These are phyloP conservation scores for Dothidotthia symphoricarpi DNA, from an alignment of 2,329 filamentous ascomycete genomes.

Conservation along the genomic window DNA sequence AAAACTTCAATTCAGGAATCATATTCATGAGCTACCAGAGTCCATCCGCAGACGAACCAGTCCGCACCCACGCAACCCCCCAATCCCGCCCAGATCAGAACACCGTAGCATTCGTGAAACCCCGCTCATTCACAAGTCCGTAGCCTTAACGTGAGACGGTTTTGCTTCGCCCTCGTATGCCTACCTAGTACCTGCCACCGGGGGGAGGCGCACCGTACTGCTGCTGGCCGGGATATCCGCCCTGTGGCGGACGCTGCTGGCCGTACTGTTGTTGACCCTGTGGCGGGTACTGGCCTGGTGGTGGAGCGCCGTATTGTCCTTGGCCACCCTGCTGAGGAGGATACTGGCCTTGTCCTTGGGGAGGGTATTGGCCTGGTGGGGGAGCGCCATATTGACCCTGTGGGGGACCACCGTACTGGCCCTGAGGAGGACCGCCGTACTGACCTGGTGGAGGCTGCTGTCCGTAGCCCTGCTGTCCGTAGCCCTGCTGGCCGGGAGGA, in stretches of 20 bases:
- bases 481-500: conserved; percentile 28
- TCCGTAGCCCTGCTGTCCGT: conserved; percentile 23
- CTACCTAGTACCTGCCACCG: conserved; percentile 22
- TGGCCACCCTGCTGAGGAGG: conserved; percentile 14
- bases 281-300: conserved; percentile 12
- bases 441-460: conserved; percentile 21
- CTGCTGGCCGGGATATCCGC: conserved; percentile 25
- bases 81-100: too few species aligned
- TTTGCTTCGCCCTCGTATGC: too few species aligned
- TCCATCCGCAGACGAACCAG: too few species aligned
- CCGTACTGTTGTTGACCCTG: conserved; percentile 11
- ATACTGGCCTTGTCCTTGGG: conserved; percentile 20
- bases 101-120: too few species aligned
- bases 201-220: conserved; percentile 21
- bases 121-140: too few species aligned
- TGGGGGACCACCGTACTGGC: conserved; percentile 19
- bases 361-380: not conserved
- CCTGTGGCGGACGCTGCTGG: conserved; percentile 21
- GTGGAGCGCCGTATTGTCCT: conserved; percentile 15
- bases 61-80: too few species aligned
- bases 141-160: too few species aligned
- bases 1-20: too few species aligned
- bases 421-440: conserved; percentile 16
- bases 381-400: conserved; percentile 26
- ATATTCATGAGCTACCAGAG: too few species aligned